A percentile compares a stretch with the other conserved stretches of the same genome.
Conservation (phyloP, 306 rosid genomes). For the Fragaria ananassa region DNA sequence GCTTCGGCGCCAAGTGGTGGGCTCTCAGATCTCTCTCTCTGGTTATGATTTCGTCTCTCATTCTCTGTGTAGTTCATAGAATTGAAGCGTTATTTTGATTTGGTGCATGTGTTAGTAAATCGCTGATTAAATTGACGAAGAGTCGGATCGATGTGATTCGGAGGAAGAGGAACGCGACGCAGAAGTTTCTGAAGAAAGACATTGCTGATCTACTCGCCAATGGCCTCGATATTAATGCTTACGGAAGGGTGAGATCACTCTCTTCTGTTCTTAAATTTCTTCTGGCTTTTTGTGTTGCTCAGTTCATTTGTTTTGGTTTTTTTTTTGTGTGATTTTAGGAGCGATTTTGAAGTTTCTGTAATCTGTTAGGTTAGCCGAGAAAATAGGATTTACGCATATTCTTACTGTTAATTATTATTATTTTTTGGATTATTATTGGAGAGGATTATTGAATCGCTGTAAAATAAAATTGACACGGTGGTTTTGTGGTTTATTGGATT, state of each 20-base stretch:
- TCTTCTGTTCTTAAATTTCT: not conserved
- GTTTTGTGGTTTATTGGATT: not conserved
- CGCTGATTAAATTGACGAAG: conserved; percentile 73
- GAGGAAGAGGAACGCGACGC: conserved; percentile 89
- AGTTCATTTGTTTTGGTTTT: not conserved
- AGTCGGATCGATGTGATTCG: conserved; percentile 89
- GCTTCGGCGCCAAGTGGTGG: conserved; percentile 78
- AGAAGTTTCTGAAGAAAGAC: conserved; percentile 84
- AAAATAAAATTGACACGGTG: not conserved
- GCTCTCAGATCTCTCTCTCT: conserved; percentile 28
- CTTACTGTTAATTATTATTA: not conserved
- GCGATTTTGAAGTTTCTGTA: conserved; percentile 9
- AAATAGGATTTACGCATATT: not conserved
- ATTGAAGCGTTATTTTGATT: not conserved
- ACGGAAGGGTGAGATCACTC: conserved; percentile 57
- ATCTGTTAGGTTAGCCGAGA: conserved; percentile 12
- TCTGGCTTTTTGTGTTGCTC: conserved; percentile 11
- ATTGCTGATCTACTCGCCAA: conserved; percentile 76
- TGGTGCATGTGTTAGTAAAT: conserved; percentile 45
- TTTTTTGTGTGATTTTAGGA: conserved; percentile 1
- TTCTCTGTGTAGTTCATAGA: not conserved
- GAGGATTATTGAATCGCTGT: not conserved
- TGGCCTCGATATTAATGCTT: conserved; percentile 79
- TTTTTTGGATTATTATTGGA: not conserved
- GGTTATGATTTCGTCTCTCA: not conserved